Evolutionary conservation across 768 basidiomycete genomes (phyloP).

Genomic region (Tylopilus plumbeoviolaceoides): DNA sequence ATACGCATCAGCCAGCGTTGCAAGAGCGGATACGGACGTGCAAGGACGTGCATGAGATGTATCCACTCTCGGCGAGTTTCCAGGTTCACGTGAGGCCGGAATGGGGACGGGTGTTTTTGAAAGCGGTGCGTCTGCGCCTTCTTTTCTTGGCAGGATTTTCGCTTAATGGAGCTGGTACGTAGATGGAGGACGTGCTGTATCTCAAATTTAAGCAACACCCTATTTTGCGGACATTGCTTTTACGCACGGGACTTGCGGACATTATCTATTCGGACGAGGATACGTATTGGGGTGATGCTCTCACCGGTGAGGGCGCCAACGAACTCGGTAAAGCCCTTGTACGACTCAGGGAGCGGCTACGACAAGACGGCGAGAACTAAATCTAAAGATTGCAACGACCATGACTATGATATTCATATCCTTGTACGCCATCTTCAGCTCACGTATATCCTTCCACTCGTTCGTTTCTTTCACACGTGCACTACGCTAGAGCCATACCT

Average conservation of each 20-base stretch:
- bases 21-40: constrained; percentile 53
- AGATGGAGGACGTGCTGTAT: constrained; percentile 65
- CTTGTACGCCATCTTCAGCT: neutral
- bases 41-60: constrained; percentile 37
- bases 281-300: constrained; percentile 65
- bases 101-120: constrained; percentile 52
- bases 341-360: constrained; percentile 49
- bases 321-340: constrained; percentile 59
- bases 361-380: constrained; percentile 23
- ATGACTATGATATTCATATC: no score
- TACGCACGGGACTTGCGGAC: constrained; percentile 47
- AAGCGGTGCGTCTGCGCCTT: constrained; percentile 39
- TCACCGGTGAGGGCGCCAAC: constrained; percentile 49
- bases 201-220: constrained; percentile 72
- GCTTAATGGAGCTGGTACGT: neutral
- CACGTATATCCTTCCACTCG: neutral
- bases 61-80: constrained; percentile 29
- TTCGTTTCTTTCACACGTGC: neutral
- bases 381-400: neutral
- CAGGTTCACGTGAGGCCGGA: constrained; percentile 44
- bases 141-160: neutral
- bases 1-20: constrained; percentile 46
- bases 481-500: neutral
- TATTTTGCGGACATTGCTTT: constrained; percentile 48
- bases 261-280: constrained; percentile 59